Conservation (phyloP, 2,329 filamentous ascomycete species). For the Hypomyces perniciosus region DNA sequence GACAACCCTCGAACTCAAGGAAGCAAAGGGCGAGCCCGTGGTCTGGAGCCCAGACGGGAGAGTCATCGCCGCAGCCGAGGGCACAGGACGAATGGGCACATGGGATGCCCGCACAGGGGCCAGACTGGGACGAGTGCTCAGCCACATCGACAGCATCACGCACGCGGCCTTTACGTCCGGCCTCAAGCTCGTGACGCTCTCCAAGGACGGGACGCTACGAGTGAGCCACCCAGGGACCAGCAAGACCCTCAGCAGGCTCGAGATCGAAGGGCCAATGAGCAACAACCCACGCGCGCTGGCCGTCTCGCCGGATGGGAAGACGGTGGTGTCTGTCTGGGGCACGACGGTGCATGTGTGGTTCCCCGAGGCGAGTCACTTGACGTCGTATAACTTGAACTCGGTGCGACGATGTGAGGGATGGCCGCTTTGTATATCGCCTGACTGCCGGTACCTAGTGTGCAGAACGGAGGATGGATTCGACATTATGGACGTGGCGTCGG, state of each 20-base stretch:
- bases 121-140: constrained; percentile 26
- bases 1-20: constrained; percentile 25
- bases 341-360: constrained; percentile 33
- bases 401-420: constrained; percentile 33
- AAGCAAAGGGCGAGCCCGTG: constrained; percentile 23
- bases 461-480: constrained; percentile 38
- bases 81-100: constrained; percentile 24
- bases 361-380: constrained; percentile 26
- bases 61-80: constrained; percentile 27
- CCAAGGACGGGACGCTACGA: constrained; percentile 32
- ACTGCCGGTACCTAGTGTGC: constrained; percentile 32
- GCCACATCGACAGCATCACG: constrained; percentile 32
- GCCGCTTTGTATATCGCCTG: constrained; percentile 34
- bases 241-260: constrained; percentile 32
- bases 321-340: constrained; percentile 35
- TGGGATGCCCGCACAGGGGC: constrained; percentile 27
- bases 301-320: constrained; percentile 27
- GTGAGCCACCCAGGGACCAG: constrained; percentile 28
- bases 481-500: constrained; percentile 32
- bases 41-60: constrained; percentile 29
- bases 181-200: constrained; percentile 29
- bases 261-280: constrained; percentile 24
- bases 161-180: constrained; percentile 31
- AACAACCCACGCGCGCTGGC: constrained; percentile 25
- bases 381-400: constrained; percentile 30